phyloP scores from a whole-genome alignment of 306 rosid species.

The Prunus mume region DNA sequence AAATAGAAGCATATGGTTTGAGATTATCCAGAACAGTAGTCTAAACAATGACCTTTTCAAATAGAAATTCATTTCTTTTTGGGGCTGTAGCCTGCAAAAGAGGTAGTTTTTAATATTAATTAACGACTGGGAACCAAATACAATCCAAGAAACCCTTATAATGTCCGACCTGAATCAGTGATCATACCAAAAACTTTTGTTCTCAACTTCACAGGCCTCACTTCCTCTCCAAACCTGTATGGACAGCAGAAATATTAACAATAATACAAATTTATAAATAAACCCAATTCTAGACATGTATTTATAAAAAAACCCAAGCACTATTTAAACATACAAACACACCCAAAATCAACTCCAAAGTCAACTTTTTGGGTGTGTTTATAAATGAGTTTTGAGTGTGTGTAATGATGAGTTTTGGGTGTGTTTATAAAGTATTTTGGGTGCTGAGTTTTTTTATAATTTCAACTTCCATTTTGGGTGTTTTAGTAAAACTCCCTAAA shows the following conservation, averaged over 20 bases:
- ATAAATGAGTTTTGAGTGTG: too few relatives aligned
- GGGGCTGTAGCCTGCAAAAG: conserved; percentile 78
- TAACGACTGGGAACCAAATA: background rate
- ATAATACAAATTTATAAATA: too few relatives aligned
- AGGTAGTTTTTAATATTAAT: conserved; percentile 20
- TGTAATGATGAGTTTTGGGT: too few relatives aligned
- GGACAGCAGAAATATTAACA: conserved; percentile 27
- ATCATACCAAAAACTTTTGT: conserved; percentile 86
- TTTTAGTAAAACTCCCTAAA: too few relatives aligned
- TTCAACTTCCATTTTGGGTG: too few relatives aligned
- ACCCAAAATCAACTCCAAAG: too few relatives aligned
- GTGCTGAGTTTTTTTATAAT: too few relatives aligned
- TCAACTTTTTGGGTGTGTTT: too few relatives aligned
- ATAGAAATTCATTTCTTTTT: conserved; percentile 92
- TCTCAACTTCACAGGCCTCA: conserved; percentile 96
- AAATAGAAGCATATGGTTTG: conserved; percentile 5
- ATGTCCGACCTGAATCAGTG: background rate
- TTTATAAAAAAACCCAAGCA: too few relatives aligned
- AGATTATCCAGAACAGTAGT: conserved; percentile 11
- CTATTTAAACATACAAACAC: too few relatives aligned
- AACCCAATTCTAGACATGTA: too few relatives aligned
- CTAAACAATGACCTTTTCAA: conserved; percentile 67
- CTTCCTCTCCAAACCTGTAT: conserved; percentile 96
- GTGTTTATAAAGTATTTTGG: too few relatives aligned
- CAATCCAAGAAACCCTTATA: conserved; percentile 6